Evolutionary conservation across 2,329 filamentous ascomycete genomes (phyloP).

Genomic region (Alternaria angustiovoidea): DNA sequence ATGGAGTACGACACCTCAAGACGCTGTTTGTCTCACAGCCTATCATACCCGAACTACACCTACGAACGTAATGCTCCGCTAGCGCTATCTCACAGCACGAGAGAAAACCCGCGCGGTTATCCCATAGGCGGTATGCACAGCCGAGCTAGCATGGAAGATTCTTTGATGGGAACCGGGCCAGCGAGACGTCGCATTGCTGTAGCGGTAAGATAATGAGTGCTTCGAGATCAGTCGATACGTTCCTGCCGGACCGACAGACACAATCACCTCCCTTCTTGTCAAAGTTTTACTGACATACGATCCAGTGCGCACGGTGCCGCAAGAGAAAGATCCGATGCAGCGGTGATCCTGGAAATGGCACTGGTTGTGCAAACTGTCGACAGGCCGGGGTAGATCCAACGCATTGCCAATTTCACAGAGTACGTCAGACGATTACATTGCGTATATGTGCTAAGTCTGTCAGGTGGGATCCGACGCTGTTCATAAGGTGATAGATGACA

Average conservation of each 20-base stretch:
- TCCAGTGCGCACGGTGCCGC: slow-evolving; percentile 84
- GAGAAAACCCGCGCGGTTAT: slow-evolving; percentile 38
- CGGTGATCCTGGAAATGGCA: slow-evolving; percentile 79
- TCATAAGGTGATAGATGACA: slow-evolving; percentile 33
- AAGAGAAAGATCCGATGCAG: slow-evolving; percentile 96
- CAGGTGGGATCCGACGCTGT: slow-evolving; percentile 46
- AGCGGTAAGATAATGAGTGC: slow-evolving; percentile 39
- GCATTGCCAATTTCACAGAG: slow-evolving; percentile 81
- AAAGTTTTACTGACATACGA: background rate
- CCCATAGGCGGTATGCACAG: slow-evolving; percentile 26
- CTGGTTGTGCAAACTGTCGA: slow-evolving; percentile 83
- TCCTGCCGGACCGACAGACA: background rate
- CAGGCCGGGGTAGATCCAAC: slow-evolving; percentile 69
- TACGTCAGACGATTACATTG: slow-evolving; percentile 48
- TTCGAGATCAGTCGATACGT: background rate
- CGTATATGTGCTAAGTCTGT: slow-evolving; percentile 13
- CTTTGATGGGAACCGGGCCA: slow-evolving; percentile 45
- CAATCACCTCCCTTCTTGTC: background rate
- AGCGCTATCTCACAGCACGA: slow-evolving; percentile 24
- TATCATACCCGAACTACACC: slow-evolving; percentile 27
- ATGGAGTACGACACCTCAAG: slow-evolving; percentile 26
- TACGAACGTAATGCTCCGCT: slow-evolving; percentile 36
- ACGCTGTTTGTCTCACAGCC: slow-evolving; percentile 25
- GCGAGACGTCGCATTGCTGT: slow-evolving; percentile 61
- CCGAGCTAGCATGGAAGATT: slow-evolving; percentile 25